Base-by-base conservation (phyloP, 192 early-diverging fungal species). In the Cladochytrium replicatum region DNA sequence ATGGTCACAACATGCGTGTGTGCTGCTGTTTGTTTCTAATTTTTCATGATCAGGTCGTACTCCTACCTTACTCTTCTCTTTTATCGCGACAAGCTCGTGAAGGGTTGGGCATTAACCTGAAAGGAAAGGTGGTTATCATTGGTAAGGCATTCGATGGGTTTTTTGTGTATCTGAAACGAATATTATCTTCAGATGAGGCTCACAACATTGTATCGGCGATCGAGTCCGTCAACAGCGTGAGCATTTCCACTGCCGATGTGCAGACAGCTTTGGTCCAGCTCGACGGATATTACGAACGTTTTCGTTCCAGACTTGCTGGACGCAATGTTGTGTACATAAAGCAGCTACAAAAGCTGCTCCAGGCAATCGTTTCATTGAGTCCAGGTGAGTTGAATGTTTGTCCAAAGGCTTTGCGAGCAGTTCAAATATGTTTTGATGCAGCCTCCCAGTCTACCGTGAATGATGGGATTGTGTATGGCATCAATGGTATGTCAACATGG, bases 41-140 rank as follows among this genome's bases (percentile, higher is more conserved):
- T n/a, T n/a, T n/a, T n/a, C n/a, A n/a, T n/a, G n/a, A n/a, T n/a
- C n/a, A n/a, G n/a, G n/a, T n/a, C n/a, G n/a, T n/a, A n/a, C n/a
- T n/a, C n/a, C n/a, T n/a, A n/a, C n/a, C n/a, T n/a, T n/a, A n/a
- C n/a, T n/a, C n/a, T n/a, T n/a, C n/a, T n/a, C n/a, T n/a, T n/a
- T n/a, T n/a, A n/a, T n/a, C n/a, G n/a, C n/a, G n/a, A n/a, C n/a
- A 74, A 0, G 78, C 87, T 0, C 63, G 93, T 21, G 84, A 88
- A 43, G 75, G 85, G 0, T 66, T 85, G 48, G 83, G 83, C 4
- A 71, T 97, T 2, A 61, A 69, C 4, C 52, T 93, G 6, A 74
- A 78, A 29, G 59, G 67, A 51, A 84, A 81, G 25, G 68, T 97
- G 25, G 81, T 97, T 1, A 81, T 97, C 13, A 64, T 97, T 28